A percentile compares a stretch with the other conserved stretches of the same genome.
Evolutionary conservation across 208 protist genomes (phyloP).

Genomic region (Crithidia expoeki): DNA sequence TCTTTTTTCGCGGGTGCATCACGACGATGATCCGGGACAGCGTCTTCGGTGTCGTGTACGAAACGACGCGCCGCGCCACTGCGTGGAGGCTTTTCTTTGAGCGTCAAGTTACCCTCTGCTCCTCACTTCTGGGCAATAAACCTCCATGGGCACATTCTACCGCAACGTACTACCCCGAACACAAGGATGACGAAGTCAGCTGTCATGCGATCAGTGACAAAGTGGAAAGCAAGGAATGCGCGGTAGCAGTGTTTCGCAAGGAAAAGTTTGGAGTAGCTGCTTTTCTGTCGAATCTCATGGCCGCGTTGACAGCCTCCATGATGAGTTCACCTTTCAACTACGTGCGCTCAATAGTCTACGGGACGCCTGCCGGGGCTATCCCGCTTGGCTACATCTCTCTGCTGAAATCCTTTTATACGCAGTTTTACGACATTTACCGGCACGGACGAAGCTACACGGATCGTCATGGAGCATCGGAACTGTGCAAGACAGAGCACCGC

Average conservation of each 20-base stretch:
- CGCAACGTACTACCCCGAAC: neutral
- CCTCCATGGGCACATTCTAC: neutral
- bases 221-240: neutral
- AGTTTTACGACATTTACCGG: conserved; percentile 71
- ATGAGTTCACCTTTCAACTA: conserved; percentile 90
- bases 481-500: conserved; percentile 36
- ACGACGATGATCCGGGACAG: conserved; percentile 83
- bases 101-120: conserved; percentile 21
- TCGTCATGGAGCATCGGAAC: conserved; percentile 32
- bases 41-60: conserved; percentile 90
- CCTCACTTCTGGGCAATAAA: neutral
- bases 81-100: conserved; percentile 55
- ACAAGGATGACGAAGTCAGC: neutral
- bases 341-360: conserved; percentile 85
- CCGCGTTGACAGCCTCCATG: conserved; percentile 78
- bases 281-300: conserved; percentile 84
- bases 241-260: neutral
- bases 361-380: conserved; percentile 66
- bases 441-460: conserved; percentile 75
- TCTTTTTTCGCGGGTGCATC: conserved; percentile 87
- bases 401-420: conserved; percentile 75
- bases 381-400: conserved; percentile 70
- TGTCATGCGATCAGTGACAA: too few relatives aligned
- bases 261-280: conserved; percentile 37
- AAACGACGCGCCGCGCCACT: conserved; percentile 52